These are phyloP conservation scores for Suhomyces pyralidae DNA, from an alignment of 805 yeast genomes.

Conservation along the genomic window DNA sequence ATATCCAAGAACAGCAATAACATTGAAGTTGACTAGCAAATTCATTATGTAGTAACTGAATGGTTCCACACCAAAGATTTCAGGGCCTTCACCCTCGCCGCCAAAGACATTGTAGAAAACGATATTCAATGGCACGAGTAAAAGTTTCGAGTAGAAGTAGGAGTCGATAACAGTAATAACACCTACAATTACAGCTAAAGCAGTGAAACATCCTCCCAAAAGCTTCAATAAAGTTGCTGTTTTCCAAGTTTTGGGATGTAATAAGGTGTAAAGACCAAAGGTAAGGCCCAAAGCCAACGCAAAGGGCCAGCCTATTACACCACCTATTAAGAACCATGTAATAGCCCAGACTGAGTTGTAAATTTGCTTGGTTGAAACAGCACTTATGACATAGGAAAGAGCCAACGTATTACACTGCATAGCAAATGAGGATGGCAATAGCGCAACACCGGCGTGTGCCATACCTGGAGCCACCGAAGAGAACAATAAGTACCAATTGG, in stretches of 20 bases:
- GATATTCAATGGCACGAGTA: conserved; percentile 78
- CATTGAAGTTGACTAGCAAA: conserved; percentile 70
- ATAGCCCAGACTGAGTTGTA: conserved; percentile 25
- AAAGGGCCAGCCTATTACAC: conserved; percentile 91
- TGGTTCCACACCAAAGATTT: conserved; percentile 87
- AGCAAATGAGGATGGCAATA: conserved; percentile 80
- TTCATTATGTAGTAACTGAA: conserved; percentile 67
- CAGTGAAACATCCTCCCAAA: conserved; percentile 14
- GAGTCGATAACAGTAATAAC: conserved; percentile 51
- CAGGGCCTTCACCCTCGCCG: conserved; percentile 73
- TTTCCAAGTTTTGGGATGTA: conserved; percentile 8
- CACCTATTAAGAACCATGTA: conserved; percentile 57
- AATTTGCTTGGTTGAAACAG: conserved; percentile 12
- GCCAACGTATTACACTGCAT: conserved; percentile 47
- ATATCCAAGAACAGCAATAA: conserved; percentile 42
- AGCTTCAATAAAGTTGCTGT: conserved; percentile 4
- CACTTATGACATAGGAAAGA: conserved; percentile 33
- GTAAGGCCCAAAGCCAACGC: conserved; percentile 64
- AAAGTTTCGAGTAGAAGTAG: conserved; percentile 53
- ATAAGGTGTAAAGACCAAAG: conserved; percentile 40
- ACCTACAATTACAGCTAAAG: conserved; percentile 17
- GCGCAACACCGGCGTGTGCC: conserved; percentile 84
- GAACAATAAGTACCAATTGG: conserved; percentile 62
- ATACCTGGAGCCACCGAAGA: conserved; percentile 71
- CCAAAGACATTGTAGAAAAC: conserved; percentile 78